Conservation (phyloP, 2,329 filamentous ascomycete species). For the Ascochyta lentis region DNA sequence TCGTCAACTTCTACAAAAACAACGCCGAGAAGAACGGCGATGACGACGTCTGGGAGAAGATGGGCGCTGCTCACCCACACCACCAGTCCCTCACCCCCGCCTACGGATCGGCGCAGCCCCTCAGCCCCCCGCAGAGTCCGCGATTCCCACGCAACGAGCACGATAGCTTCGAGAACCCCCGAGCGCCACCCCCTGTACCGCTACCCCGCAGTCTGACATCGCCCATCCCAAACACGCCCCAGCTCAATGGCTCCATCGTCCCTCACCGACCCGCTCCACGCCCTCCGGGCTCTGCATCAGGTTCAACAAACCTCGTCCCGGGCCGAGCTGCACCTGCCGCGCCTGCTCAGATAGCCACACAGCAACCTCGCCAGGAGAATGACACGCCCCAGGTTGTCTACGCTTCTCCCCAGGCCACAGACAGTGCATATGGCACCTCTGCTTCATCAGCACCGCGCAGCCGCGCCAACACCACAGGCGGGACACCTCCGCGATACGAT, state of each 20-base stretch:
- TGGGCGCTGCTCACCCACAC: slow-evolving; percentile 79
- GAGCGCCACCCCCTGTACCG: slow-evolving; percentile 89
- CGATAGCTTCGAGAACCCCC: slow-evolving; percentile 96
- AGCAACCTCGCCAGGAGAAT: slow-evolving; percentile 47
- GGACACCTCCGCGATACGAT: slow-evolving; percentile 53
- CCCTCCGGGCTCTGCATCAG: slow-evolving; percentile 68
- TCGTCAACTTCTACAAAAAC: slow-evolving; percentile 97
- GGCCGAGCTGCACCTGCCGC: slow-evolving; percentile 64
- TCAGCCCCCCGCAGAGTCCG: slow-evolving; percentile 82
- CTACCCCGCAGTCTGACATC: slow-evolving; percentile 41
- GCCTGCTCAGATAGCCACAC: slow-evolving; percentile 54
- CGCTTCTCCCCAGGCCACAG: slow-evolving; percentile 50
- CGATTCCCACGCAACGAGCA: slow-evolving; percentile 88
- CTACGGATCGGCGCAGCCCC: slow-evolving; percentile 56
- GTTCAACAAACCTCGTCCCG: slow-evolving; percentile 57
- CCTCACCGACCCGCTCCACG: slow-evolving; percentile 86
- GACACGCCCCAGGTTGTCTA: slow-evolving; percentile 53
- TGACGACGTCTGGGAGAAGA: slow-evolving; percentile 93
- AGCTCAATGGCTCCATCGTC: slow-evolving; percentile 63
- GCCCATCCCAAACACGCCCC: slow-evolving; percentile 51
- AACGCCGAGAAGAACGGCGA: slow-evolving; percentile 81
- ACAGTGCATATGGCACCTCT: slow-evolving; percentile 45
- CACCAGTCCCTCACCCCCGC: slow-evolving; percentile 43
- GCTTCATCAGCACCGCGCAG: slow-evolving; percentile 44
- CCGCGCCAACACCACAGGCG: slow-evolving; percentile 54